phyloP scores from a whole-genome alignment of 2,329 filamentous ascomycete genomes.

The Fonsecaea nubica region DNA sequence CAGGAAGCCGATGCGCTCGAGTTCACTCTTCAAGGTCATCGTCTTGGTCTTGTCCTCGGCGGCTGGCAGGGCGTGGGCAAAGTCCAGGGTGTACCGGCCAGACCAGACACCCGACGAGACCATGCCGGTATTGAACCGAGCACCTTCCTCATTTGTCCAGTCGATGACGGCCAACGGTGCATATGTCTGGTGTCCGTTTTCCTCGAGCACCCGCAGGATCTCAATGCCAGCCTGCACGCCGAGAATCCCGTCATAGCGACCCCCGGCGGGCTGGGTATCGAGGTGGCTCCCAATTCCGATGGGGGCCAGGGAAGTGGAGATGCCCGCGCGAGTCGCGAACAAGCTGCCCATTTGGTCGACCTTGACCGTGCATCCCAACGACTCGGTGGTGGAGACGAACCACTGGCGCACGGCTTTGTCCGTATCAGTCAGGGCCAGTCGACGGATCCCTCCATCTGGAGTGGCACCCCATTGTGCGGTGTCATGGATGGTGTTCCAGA shows the following conservation, averaged over 20 bases:
- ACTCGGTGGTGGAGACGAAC: conserved; percentile 70
- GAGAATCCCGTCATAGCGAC: conserved; percentile 76
- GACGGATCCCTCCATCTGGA: conserved; percentile 48
- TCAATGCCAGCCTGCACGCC: conserved; percentile 77
- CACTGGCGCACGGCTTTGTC: conserved; percentile 76
- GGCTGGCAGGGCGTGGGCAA: conserved; percentile 67
- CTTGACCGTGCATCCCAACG: conserved; percentile 69
- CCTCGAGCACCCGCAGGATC: conserved; percentile 70
- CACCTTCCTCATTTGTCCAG: conserved; percentile 83
- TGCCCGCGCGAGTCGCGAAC: conserved; percentile 73
- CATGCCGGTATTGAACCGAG: conserved; percentile 78
- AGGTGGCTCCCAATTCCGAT: conserved; percentile 75
- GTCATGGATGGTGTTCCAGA: conserved; percentile 20
- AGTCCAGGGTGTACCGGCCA: conserved; percentile 65
- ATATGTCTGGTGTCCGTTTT: conserved; percentile 70
- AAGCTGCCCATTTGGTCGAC: conserved; percentile 81
- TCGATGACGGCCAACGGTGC: conserved; percentile 77
- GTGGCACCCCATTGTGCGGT: conserved; percentile 22
- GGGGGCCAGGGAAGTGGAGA: conserved; percentile 61
- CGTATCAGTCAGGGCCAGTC: conserved; percentile 72
- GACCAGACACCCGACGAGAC: conserved; percentile 80
- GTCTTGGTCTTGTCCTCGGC: conserved; percentile 64
- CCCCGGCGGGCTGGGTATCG: conserved; percentile 59
- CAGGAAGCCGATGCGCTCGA: conserved; percentile 66
- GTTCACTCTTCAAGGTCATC: conserved; percentile 66